phyloP scores from a whole-genome alignment of 306 rosid genomes.

The Lithocarpus polystachyus region DNA sequence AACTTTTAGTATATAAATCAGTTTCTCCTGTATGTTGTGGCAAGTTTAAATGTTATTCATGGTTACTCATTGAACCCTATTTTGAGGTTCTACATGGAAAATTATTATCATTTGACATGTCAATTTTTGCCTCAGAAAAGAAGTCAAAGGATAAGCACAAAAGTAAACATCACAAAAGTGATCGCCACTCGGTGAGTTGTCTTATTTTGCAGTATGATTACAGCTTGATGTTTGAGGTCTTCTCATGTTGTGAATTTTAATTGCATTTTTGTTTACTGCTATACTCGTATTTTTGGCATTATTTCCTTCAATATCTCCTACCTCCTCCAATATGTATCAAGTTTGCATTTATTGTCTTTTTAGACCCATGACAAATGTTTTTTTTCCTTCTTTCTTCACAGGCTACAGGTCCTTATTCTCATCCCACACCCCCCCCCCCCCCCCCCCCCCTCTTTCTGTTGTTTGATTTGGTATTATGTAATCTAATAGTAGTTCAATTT shows the following conservation, averaged over 20 bases:
- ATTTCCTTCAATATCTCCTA: not conserved
- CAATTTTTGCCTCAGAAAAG: slow-evolving; percentile 53
- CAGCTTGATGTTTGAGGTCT: not conserved
- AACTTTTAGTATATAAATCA: not conserved
- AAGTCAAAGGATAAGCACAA: slow-evolving; percentile 64
- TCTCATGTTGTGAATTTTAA: not conserved
- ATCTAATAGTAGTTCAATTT: not conserved
- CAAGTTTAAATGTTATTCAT: not conserved
- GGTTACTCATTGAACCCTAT: slow-evolving; percentile 1
- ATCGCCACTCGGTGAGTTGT: slow-evolving; percentile 46
- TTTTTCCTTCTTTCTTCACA: not conserved
- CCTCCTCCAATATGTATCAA: not conserved
- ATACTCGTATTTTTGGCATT: not conserved
- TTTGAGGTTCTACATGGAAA: slow-evolving; percentile 16
- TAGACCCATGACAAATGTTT: not conserved
- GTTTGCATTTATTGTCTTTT: not conserved
- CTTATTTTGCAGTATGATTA: slow-evolving; percentile 11
- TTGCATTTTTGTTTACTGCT: not conserved
- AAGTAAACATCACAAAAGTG: slow-evolving; percentile 50
- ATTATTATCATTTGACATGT: slow-evolving; percentile 1
- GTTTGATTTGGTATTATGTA: not conserved
- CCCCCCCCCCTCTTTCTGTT: not conserved
- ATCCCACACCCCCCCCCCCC: too few relatives aligned
- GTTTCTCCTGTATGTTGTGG: not conserved
- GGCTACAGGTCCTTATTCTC: not conserved